Evolutionary conservation across 1,284 basidiomycete genomes (phyloP), one percentile per base, ranked within the genome.

Genomic region (Calocybe gambosa): DNA sequence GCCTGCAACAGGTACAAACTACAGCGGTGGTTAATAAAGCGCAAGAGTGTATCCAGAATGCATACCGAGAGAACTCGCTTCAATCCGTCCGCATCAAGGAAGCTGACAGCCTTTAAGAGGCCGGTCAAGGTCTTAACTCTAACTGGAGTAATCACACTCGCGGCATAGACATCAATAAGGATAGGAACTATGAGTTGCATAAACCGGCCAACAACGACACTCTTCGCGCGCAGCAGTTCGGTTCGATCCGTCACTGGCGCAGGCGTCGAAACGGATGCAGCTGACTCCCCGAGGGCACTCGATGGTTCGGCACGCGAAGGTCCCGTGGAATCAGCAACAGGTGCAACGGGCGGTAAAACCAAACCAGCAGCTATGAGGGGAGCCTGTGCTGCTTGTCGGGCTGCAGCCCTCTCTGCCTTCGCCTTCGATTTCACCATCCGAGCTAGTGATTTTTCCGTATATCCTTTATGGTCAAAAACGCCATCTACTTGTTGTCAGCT

Each of bases 111-210:
- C 62, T 96, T 95, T 52, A 94, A 66, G 42, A 97, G 59, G 0
- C 87, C 90, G 0, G 84, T 87, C 50, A 97, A 71, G 0, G 90
- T 89, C 70, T 94, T 94, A 42, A 87, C 80, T 49, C 93, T 76
- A 2, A 96, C 83, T 5, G 89, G 82, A 0, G 84, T 80, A 45
- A 85, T 83, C 26, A 97, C 92, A 58, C 91, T 95, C 8, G 94
- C 93, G 16, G 92, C 87, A 65, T 95, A 97, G 6, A 97, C 93
- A 58, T 97, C 93, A 47, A 96, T 85, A 42, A 97, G 74, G 39
- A 94, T 92, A 0, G 94, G 94, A 0, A 95, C 82, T 57, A 93
- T 82, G 15, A 93, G 71, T 34, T 80, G 80, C 79, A 91, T 87
- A 64, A 93, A 96, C 21, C 82, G 78, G 21, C 78, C 80, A 44